Evolutionary conservation across 2,329 filamentous ascomycete genomes (phyloP).

Genomic region (Aspergillus candidus): DNA sequence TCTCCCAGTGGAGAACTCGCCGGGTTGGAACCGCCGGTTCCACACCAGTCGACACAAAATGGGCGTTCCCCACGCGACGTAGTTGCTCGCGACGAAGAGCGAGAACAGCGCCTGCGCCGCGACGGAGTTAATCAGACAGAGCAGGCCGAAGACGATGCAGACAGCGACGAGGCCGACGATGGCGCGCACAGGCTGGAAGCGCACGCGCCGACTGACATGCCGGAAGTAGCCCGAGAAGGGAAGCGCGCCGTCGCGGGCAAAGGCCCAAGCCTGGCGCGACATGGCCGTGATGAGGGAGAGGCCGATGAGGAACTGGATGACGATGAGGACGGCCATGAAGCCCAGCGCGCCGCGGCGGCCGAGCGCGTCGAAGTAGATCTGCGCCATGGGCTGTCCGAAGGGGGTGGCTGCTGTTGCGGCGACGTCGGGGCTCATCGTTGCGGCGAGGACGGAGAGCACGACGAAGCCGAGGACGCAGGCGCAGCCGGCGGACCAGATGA

Average conservation of each 20-base stretch:
- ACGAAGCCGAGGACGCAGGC: slow-evolving; percentile 53
- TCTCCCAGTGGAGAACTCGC: slow-evolving; percentile 53
- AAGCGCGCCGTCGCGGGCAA: slow-evolving; percentile 56
- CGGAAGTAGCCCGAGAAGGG: slow-evolving; percentile 56
- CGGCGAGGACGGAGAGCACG: slow-evolving; percentile 52
- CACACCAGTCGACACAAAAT: slow-evolving; percentile 55
- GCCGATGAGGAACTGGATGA: slow-evolving; percentile 59
- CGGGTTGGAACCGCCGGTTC: slow-evolving; percentile 53
- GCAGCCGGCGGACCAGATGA: slow-evolving; percentile 49
- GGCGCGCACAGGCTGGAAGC: slow-evolving; percentile 53
- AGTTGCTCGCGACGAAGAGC: slow-evolving; percentile 51
- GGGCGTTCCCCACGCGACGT: slow-evolving; percentile 55
- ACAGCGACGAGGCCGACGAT: slow-evolving; percentile 50
- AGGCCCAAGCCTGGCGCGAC: slow-evolving; percentile 58
- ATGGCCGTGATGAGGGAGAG: slow-evolving; percentile 53
- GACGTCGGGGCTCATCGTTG: slow-evolving; percentile 51
- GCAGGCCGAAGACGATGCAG: slow-evolving; percentile 50
- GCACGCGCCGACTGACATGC: slow-evolving; percentile 49
- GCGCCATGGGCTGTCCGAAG: slow-evolving; percentile 56
- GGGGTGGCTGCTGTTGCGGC: slow-evolving; percentile 42
- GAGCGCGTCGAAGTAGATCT: slow-evolving; percentile 57
- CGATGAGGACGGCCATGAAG: slow-evolving; percentile 54
- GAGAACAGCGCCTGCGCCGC: slow-evolving; percentile 56
- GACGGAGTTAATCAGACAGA: slow-evolving; percentile 53
- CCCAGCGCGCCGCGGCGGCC: slow-evolving; percentile 55